Percentiles rank a stretch among this genome's conserved stretches.
Evolutionary conservation across 192 early-diverging fungal genomes (phyloP).

Genomic region (Backusella morwellensis): DNA sequence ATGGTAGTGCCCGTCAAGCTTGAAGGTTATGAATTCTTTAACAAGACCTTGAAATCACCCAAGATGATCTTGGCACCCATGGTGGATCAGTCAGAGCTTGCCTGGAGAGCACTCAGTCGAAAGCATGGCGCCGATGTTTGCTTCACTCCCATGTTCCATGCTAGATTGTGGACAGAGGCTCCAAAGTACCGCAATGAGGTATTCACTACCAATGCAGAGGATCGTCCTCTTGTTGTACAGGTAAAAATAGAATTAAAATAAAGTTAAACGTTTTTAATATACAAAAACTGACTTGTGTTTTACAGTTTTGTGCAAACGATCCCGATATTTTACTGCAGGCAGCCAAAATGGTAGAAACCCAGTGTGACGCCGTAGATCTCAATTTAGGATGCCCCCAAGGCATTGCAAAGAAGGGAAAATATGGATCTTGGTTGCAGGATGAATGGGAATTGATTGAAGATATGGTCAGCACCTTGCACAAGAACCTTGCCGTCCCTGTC

Average conservation of each 20-base stretch:
- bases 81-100: slow-evolving; percentile 96
- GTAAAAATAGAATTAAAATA: slow-evolving; percentile 26
- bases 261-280: background rate
- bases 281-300: background rate
- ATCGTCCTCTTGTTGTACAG: slow-evolving; percentile 84
- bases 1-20: slow-evolving; percentile 44
- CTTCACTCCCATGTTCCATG: slow-evolving; percentile 99
- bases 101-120: slow-evolving; percentile 92
- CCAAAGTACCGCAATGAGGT: slow-evolving; percentile 68
- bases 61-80: slow-evolving; percentile 88
- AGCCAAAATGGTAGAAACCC: slow-evolving; percentile 73
- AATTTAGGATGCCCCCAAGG: slow-evolving; percentile 97
- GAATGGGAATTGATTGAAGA: slow-evolving; percentile 83
- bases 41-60: slow-evolving; percentile 65
- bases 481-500: slow-evolving; percentile 82
- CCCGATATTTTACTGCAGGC: slow-evolving; percentile 79
- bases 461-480: slow-evolving; percentile 71
- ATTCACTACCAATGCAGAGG: slow-evolving; percentile 64
- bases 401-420: slow-evolving; percentile 88
- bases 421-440: slow-evolving; percentile 95
- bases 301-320: slow-evolving; percentile 97
- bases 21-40: slow-evolving; percentile 78
- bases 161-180: slow-evolving; percentile 56
- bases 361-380: slow-evolving; percentile 92
- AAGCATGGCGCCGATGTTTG: slow-evolving; percentile 85